Conservation (phyloP, 805 yeast genomes). For the Ogataea degrootiae region DNA sequence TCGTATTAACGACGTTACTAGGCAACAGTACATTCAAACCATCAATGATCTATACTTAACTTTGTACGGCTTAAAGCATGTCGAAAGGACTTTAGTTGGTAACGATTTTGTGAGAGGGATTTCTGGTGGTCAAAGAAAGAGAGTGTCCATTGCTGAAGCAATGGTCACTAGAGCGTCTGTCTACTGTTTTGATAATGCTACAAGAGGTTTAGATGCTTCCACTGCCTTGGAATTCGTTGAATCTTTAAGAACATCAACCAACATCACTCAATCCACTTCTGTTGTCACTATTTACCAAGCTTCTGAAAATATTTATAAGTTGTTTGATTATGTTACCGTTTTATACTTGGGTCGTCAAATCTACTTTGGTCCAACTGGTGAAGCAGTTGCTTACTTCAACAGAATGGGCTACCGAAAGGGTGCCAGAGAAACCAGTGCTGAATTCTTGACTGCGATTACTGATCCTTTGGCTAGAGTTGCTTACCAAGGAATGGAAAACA, state of each 20-base stretch:
- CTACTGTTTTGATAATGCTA: conserved; percentile 77
- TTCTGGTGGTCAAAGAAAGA: conserved; percentile 82
- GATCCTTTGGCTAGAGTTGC: conserved; percentile 57
- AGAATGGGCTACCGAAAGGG: conserved; percentile 58
- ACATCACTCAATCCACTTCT: conserved; percentile 9
- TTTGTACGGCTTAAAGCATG: conserved; percentile 51
- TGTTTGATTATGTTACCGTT: conserved; percentile 59
- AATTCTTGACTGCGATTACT: conserved; percentile 61
- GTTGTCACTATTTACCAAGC: conserved; percentile 40
- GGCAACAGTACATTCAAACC: conserved; percentile 34
- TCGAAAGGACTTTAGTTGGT: conserved; percentile 57
- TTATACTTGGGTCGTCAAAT: conserved; percentile 59
- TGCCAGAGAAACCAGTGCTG: conserved; percentile 63
- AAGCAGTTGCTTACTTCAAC: conserved; percentile 46
- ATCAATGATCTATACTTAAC: conserved; percentile 43
- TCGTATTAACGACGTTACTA: conserved; percentile 34
- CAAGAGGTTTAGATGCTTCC: conserved; percentile 81
- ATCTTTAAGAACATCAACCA: conserved; percentile 45
- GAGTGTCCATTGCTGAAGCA: conserved; percentile 81
- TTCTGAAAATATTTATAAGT: conserved; percentile 58
- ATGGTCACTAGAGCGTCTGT: conserved; percentile 58
- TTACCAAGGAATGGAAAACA: conserved; percentile 43
- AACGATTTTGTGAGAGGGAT: conserved; percentile 61
- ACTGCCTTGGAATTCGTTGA: conserved; percentile 73
- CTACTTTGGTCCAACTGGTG: conserved; percentile 58